These are phyloP conservation scores for Candida methanosorbosa DNA, from an alignment of 805 yeast species.

Conservation along the genomic window DNA sequence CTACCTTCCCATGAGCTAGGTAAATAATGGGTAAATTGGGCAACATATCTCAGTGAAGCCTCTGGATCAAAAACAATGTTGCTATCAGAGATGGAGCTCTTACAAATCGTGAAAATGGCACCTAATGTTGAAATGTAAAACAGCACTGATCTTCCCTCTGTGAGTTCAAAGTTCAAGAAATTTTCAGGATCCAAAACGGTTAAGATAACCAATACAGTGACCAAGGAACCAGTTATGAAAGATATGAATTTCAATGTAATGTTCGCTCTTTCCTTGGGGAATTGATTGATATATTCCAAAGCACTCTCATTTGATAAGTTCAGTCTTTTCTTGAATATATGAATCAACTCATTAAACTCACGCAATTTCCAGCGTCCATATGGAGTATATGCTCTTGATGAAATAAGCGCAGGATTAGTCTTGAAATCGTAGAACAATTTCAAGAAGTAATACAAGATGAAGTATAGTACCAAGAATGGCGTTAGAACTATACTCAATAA, in stretches of 20 bases:
- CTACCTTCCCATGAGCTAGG: slow-evolving; percentile 83
- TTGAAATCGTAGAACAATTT: slow-evolving; percentile 89
- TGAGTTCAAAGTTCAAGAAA: slow-evolving; percentile 81
- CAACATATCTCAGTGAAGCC: slow-evolving; percentile 67
- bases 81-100: slow-evolving; percentile 53
- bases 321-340: slow-evolving; percentile 72
- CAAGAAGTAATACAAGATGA: slow-evolving; percentile 76
- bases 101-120: slow-evolving; percentile 76
- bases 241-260: slow-evolving; percentile 50
- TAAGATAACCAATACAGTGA: slow-evolving; percentile 75
- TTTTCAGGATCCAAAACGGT: slow-evolving; percentile 83
- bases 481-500: slow-evolving; percentile 72
- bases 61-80: slow-evolving; percentile 85
- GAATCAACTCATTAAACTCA: slow-evolving; percentile 89
- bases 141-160: slow-evolving; percentile 70
- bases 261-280: slow-evolving; percentile 71
- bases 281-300: slow-evolving; percentile 76
- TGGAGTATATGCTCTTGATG: slow-evolving; percentile 85
- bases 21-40: slow-evolving; percentile 82
- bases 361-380: slow-evolving; percentile 92
- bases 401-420: slow-evolving; percentile 75
- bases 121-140: slow-evolving; percentile 88
- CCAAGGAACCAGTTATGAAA: slow-evolving; percentile 80
- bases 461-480: slow-evolving; percentile 80
- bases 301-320: slow-evolving; percentile 76